A percentile compares a stretch with the other conserved stretches of the same genome.
Evolutionary conservation across 2,329 filamentous ascomycete species (phyloP).

Genomic region (Exophiala viscosa): DNA sequence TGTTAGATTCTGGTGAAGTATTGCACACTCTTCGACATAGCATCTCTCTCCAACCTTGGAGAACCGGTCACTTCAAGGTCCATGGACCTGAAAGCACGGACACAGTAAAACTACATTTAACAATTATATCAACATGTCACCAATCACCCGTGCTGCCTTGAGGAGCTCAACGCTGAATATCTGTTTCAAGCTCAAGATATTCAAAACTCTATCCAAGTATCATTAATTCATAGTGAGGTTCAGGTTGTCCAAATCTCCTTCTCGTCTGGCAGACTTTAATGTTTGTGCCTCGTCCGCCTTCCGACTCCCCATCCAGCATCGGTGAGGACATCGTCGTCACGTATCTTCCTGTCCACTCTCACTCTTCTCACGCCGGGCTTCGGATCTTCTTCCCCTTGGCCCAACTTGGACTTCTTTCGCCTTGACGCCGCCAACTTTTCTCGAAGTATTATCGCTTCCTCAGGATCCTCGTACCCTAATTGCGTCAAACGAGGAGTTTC

Average conservation of each 20-base stretch:
- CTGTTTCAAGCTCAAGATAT: too few relatives aligned
- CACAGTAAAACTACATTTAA: too few relatives aligned
- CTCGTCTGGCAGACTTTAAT: slow-evolving; percentile 38
- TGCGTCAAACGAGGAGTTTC: slow-evolving; percentile 44
- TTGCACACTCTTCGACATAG: too few relatives aligned
- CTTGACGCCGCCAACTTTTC: slow-evolving; percentile 51
- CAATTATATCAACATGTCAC: too few relatives aligned
- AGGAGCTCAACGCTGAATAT: too few relatives aligned
- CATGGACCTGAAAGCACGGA: too few relatives aligned
- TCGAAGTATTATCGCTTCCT: slow-evolving; percentile 53
- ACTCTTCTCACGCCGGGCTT: slow-evolving; percentile 6
- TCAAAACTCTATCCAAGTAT: too few relatives aligned
- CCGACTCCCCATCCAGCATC: slow-evolving; percentile 22
- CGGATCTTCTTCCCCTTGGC: slow-evolving; percentile 39
- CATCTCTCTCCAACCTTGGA: too few relatives aligned
- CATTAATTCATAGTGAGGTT: too few relatives aligned
- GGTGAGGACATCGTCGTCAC: slow-evolving; percentile 23
- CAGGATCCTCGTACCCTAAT: slow-evolving; percentile 47
- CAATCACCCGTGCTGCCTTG: too few relatives aligned
- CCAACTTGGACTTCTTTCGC: slow-evolving; percentile 26
- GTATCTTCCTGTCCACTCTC: slow-evolving; percentile 19
- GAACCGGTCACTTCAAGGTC: too few relatives aligned
- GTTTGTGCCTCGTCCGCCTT: slow-evolving; percentile 24
- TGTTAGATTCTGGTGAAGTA: too few relatives aligned
- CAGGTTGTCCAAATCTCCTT: slow-evolving; percentile 14